These are phyloP conservation scores for Orbilia quercus DNA, from an alignment of 2,329 filamentous ascomycete species.

Conservation along the genomic window DNA sequence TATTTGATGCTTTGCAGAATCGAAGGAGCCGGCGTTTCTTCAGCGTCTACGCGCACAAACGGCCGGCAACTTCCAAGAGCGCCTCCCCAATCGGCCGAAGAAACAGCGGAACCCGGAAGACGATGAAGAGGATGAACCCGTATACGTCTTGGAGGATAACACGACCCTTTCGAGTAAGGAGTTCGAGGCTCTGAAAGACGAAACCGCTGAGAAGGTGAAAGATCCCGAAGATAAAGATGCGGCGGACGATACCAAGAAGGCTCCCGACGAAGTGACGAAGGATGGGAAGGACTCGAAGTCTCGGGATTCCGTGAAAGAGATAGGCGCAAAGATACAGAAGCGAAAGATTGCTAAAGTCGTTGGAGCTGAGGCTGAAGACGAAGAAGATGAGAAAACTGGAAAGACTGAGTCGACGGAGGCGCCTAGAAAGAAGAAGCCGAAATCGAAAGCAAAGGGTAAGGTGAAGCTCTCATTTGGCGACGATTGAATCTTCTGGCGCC, in stretches of 20 bases:
- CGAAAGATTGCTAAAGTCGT: constrained; percentile 56
- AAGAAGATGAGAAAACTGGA: constrained; percentile 17
- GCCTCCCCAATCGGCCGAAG: constrained; percentile 64
- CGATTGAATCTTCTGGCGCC: constrained; percentile 29
- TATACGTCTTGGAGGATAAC: constrained; percentile 78
- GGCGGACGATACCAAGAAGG: constrained; percentile 55
- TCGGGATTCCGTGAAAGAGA: constrained; percentile 57
- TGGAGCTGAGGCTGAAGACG: constrained; percentile 31
- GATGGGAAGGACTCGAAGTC: constrained; percentile 57
- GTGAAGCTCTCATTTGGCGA: constrained; percentile 58
- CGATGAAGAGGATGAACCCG: constrained; percentile 79
- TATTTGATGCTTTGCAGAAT: constrained; percentile 54
- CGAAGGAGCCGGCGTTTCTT: constrained; percentile 59
- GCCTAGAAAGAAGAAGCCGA: constrained; percentile 47
- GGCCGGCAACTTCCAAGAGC: constrained; percentile 67
- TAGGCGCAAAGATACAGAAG: constrained; percentile 58
- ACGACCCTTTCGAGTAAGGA: constrained; percentile 70
- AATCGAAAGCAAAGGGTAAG: constrained; percentile 61
- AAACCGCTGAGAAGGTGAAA: constrained; percentile 59
- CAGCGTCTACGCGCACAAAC: constrained; percentile 58
- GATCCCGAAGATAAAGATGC: constrained; percentile 55
- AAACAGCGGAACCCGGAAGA: constrained; percentile 70
- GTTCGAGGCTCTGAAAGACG: constrained; percentile 64
- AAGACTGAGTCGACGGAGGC: constrained; percentile 27
- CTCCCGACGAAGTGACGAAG: constrained; percentile 58